phyloP scores from a whole-genome alignment of 2,329 filamentous ascomycete genomes.

The Pseudogymnoascus sp. region DNA sequence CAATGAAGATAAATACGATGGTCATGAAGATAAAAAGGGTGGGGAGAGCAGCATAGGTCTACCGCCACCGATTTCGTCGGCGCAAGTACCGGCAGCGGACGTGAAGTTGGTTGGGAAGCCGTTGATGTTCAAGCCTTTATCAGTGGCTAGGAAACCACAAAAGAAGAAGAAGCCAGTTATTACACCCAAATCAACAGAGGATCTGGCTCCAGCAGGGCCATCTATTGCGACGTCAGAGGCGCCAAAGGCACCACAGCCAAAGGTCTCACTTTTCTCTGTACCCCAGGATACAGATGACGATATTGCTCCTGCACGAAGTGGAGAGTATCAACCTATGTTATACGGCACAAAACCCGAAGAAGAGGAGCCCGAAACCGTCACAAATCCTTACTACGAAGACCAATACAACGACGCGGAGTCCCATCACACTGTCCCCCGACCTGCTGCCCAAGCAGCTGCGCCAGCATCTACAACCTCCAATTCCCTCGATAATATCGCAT shows the following conservation, averaged over 20 bases:
- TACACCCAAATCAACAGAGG: constrained; percentile 13
- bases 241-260: constrained; percentile 41
- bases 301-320: constrained; percentile 13
- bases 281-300: constrained; percentile 30
- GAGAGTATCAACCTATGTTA: constrained; percentile 46
- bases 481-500: constrained; percentile 62
- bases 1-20: constrained; percentile 18
- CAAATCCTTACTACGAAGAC: constrained; percentile 25
- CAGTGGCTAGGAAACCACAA: constrained; percentile 65
- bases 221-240: constrained; percentile 14
- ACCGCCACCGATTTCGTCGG: constrained; percentile 37
- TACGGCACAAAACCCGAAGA: constrained; percentile 22
- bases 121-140: constrained; percentile 82
- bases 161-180: constrained; percentile 50
- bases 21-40: constrained; percentile 21
- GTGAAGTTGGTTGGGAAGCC: constrained; percentile 62
- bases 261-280: constrained; percentile 64
- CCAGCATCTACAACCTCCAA: constrained; percentile 30
- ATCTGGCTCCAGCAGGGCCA: constrained; percentile 5
- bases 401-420: constrained; percentile 21
- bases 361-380: constrained; percentile 11
- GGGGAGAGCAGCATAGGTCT: constrained; percentile 27
- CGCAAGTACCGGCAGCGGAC: constrained; percentile 49
- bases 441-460: constrained; percentile 19
- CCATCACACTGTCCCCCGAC: constrained; percentile 19